Base-by-base conservation (phyloP, 2,329 filamentous ascomycete species). In the Pestalotiopsis sp. region DNA sequence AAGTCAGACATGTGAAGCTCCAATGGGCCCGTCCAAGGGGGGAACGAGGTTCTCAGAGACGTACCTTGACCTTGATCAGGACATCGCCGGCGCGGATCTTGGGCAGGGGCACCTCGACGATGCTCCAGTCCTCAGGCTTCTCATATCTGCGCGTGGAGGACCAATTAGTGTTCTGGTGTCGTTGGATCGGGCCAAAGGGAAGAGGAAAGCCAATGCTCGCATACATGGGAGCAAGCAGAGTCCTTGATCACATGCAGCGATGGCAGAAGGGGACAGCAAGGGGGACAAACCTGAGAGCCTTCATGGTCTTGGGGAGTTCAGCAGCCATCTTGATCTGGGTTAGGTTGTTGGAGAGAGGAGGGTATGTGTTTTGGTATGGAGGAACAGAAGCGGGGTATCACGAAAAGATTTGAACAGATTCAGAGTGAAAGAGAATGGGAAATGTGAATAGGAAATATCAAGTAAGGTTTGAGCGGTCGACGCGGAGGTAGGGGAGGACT, bases 21-120 rank as follows among this genome's bases (percentile, higher is more conserved):
- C 76, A 64, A 69, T 68, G 36, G 36, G 6, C 57, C 52, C 27
- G 20, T 17, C n/a, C 6, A 20, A 2, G 11, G 58, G 58, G 58
- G 39, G 17, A n/a, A 25, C 4, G 36, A 17, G 17, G 5, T 12
- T 64, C 45, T n/a, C 36, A 57, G 41, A 20, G 49, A 70, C 75
- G 72, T 67, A 87, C 90, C 80, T 91, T 91, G 75, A 92, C 89
- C 80, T 91, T 90, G 80, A 91, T 85, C 74, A 90, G 80, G 72
- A 90, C 82, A 78, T 91, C 88, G 69, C 88, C 85, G 31, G 88
- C 83, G 73, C 88, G 85, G 72, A 91, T 80, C 72, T 82, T 84
- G 23, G 90, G 90, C 6, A 91, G 85, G 71, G 90, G 88, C 45
- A 91, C 86, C 12, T 88, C 82, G 72, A 91, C 88, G 69, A 91